Evolutionary conservation across 352 stramenopile species (phyloP), one percentile per base, ranked within the genome.

Genomic region (Phytophthora macrochlamydospora): DNA sequence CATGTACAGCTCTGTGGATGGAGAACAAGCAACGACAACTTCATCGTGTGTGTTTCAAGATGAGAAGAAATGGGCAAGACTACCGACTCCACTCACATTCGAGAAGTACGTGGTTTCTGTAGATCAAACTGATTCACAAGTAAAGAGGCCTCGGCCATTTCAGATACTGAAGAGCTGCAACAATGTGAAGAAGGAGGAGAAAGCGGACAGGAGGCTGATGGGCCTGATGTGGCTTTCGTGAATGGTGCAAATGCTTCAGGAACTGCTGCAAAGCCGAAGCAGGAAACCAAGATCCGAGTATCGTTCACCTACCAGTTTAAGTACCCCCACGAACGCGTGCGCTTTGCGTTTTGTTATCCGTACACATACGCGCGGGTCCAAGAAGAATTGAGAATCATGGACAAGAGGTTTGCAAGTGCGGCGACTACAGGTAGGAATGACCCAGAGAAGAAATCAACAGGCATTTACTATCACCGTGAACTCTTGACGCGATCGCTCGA

Each of bases 401-500:
- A 90, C n/a, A 37, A 28, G 32, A 73, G 65, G 31, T 75, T 73
- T 65, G 31, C 40, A 45, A 24, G 18, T 24, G 18, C 18, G 18
- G 18, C 18, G 14, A 7, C 29, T 33, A 35, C 13, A 38, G 28
- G 33, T 51, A 32, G 8, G 9, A 59, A 28, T 53, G 7, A 31
- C 43, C 37, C 8, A n/a, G 42, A 35, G 3, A 50, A n/a, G 33
- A 40, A 29, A 37, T 9, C 2, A 48, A 24, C 60, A 68, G 74
- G 91, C 35, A 57, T 95, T 3, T 97, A 93, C 70, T 94, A 89
- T 51, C 87, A 95, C 56, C 78, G 90, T 7, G 84, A 97, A 35
- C 67, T 95, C 0, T 59, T 96, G 35, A 79, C 81, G 30, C 69
- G 83, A 32, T 93, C 89, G 50, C 58, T 95, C 28, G 78, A 62